These are phyloP conservation scores for Sistotremastrum suecicum DNA, from an alignment of 768 basidiomycete genomes.

Conservation along the genomic window DNA sequence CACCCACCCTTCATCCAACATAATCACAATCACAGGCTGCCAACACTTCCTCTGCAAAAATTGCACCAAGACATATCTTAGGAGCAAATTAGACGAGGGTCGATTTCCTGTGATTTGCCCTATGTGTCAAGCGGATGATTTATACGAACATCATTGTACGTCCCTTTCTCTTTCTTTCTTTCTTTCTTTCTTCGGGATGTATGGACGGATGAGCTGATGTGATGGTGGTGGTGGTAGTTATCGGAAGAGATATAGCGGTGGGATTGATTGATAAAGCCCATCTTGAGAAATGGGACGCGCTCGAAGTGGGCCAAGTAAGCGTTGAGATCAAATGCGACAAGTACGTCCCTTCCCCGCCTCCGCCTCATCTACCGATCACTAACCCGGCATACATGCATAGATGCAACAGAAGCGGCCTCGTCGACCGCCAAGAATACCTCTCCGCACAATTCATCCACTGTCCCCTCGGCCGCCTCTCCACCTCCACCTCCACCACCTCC, in stretches of 20 bases:
- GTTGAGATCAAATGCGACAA: slow-evolving; percentile 33
- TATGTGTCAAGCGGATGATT: slow-evolving; percentile 25
- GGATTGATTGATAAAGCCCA: slow-evolving; percentile 29
- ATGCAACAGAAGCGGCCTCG: slow-evolving; percentile 32
- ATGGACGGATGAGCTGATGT: no score
- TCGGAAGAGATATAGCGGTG: slow-evolving; percentile 27
- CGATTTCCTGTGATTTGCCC: slow-evolving; percentile 53
- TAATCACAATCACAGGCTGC: no score
- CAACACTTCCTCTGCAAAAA: no score
- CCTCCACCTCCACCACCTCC: no score
- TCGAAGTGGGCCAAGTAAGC: slow-evolving; percentile 31
- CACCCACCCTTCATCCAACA: no score
- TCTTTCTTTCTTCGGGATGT: no score
- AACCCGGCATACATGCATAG: slow-evolving; percentile 14
- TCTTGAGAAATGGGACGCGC: slow-evolving; percentile 27
- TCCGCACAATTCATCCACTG: slow-evolving; percentile 30
- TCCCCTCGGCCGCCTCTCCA: slow-evolving; percentile 22
- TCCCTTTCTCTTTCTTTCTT: no score
- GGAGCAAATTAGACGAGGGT: slow-evolving; percentile 33
- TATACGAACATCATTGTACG: slow-evolving; percentile 19
- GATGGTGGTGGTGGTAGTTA: slow-evolving; percentile 17
- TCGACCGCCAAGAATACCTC: slow-evolving; percentile 35
- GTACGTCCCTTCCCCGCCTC: slow-evolving; percentile 17
- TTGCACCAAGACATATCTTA: slow-evolving; percentile 15
- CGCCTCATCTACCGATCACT: no score